These are phyloP conservation scores for Thielaviopsis punctulata DNA, from an alignment of 2,329 filamentous ascomycete genomes.

Conservation along the genomic window DNA sequence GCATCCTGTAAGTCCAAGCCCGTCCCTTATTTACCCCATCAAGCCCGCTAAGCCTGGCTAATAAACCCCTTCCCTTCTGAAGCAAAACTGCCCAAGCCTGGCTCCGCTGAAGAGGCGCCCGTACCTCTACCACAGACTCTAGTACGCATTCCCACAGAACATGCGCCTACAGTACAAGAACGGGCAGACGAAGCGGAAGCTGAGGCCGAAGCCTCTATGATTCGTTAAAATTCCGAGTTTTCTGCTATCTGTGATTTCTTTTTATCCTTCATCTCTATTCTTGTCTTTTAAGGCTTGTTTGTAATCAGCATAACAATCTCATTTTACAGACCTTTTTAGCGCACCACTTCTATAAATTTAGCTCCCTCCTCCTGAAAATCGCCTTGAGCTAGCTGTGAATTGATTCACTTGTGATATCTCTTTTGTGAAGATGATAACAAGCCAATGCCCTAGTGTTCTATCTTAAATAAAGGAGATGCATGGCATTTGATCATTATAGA, in stretches of 20 bases:
- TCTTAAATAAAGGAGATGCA: too few species aligned
- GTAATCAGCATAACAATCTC: neutral
- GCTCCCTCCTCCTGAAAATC: neutral
- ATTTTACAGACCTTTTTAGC: neutral
- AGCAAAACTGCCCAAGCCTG: constrained; percentile 9
- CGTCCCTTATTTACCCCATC: neutral
- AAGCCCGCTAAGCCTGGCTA: too few species aligned
- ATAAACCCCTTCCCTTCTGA: too few species aligned
- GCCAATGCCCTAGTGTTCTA: too few species aligned
- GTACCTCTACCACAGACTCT: constrained; percentile 53
- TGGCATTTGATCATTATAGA: neutral
- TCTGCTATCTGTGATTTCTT: neutral
- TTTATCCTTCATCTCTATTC: too few species aligned
- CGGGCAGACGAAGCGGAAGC: constrained; percentile 35
- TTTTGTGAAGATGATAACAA: too few species aligned
- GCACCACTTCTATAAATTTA: neutral
- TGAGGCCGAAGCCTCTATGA: constrained; percentile 22
- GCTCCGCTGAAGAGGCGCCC: constrained; percentile 1
- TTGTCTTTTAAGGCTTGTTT: neutral
- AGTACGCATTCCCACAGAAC: constrained; percentile 70
- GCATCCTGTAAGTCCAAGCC: constrained; percentile 47
- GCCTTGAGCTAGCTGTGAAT: neutral
- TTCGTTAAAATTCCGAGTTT: neutral
- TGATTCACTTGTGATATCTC: too few species aligned
- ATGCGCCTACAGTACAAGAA: constrained; percentile 46